Percentiles rank a stretch among this genome's conserved stretches.
Evolutionary conservation across 1,139 yeast species (phyloP).

Genomic region (Sugiyamaella neomexicana): DNA sequence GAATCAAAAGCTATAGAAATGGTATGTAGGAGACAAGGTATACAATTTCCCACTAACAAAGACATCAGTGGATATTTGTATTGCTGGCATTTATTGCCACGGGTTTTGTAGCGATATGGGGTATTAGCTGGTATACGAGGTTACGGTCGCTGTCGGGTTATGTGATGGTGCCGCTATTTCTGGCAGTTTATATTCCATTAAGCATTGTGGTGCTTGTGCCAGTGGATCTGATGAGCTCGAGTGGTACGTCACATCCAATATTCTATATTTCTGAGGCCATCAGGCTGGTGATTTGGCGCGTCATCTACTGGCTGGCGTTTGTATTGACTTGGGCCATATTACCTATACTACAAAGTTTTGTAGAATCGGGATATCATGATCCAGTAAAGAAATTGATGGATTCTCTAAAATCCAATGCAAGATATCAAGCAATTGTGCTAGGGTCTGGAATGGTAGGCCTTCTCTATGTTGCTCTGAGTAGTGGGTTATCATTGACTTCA

Average conservation of each 20-base stretch:
- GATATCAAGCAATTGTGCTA: constrained; percentile 61
- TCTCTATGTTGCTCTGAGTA: constrained; percentile 60
- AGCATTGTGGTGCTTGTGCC: constrained; percentile 58
- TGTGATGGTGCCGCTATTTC: constrained; percentile 44
- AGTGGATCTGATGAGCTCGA: constrained; percentile 50
- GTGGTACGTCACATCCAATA: constrained; percentile 33
- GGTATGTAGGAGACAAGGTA: not conserved
- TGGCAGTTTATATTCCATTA: constrained; percentile 55
- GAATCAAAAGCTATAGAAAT: not conserved
- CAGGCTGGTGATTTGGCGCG: constrained; percentile 64
- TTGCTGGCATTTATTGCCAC: constrained; percentile 40
- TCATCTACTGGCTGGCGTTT: constrained; percentile 80
- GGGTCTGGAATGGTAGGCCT: constrained; percentile 55
- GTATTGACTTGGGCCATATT: constrained; percentile 66
- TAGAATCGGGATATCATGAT: constrained; percentile 65
- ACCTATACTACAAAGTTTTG: constrained; percentile 72
- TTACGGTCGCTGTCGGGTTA: constrained; percentile 44
- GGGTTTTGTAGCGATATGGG: constrained; percentile 38
- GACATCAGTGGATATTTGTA: constrained; percentile 38
- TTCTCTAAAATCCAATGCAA: constrained; percentile 57
- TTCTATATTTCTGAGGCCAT: constrained; percentile 49
- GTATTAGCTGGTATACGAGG: constrained; percentile 42
- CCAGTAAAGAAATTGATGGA: constrained; percentile 51
- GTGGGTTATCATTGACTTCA: constrained; percentile 56
- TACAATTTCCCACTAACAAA: constrained; percentile 2